Base-by-base conservation (phyloP, 129 eudicot species). In the Lactuca sativa region DNA sequence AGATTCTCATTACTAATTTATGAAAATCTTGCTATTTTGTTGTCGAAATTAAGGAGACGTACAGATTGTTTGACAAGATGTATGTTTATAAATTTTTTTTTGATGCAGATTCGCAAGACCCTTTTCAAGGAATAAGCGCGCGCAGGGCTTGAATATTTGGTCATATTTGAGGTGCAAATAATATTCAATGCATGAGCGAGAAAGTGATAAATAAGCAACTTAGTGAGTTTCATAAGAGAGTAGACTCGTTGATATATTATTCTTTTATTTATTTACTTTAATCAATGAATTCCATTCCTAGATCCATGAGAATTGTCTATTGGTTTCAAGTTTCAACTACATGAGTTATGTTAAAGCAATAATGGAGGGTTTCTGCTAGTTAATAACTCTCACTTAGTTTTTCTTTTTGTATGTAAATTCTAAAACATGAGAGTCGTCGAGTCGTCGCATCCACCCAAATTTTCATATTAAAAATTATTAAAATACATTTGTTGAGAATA, bases 71-170 rank as follows among this genome's bases (percentile, higher is more conserved):
- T 7, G 15, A 15, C 6, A 25, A 4, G 10, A 14, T 31, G n/a
- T 37, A 25, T 25, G 30, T 25, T 25, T 25, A 25, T 25, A 25
- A 14, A 36, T 15, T 33, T 43, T 33, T 4, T 59, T 34, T 41
- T 34, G 31, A 33, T 81, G 86, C 75, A 89, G 96, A 80, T 89
- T 55, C 87, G 96, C 67, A 89, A 82, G 85, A 69, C 69, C 71
- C 86, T 89, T 64, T 83, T 53, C 40, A 77, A 59, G 61, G 70
- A 69, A 38, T 74, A 69, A 40, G 56, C 41, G 65, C 11, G 56
- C 41, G 65, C 11, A n/a, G 62, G 60, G 54, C 57, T 40, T 8
- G 11, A 25, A 25, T 25, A 41, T 43, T n/a, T 44, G 47, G 68
- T 34, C 48, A 33, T 32, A 33, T 61, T 18, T 66, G 57, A 72